Percentiles rank a stretch among this genome's conserved stretches.
Evolutionary conservation across 129 eudicot genomes (phyloP).

Genomic region (Tagetes patula): DNA sequence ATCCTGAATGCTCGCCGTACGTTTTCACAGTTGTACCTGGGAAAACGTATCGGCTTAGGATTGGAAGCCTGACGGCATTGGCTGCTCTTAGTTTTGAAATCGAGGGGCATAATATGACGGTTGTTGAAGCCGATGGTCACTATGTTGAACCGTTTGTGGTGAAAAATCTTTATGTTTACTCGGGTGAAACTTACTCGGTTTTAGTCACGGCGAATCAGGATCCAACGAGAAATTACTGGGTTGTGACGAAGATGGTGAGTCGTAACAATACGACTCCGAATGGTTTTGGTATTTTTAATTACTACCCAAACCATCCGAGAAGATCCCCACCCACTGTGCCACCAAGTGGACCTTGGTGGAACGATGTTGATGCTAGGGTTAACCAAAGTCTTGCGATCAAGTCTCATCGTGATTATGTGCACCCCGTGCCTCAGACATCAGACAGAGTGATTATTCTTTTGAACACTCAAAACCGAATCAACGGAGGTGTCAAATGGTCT

Average conservation of each 20-base stretch:
- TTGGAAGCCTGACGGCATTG: conserved; percentile 79
- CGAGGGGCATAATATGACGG: conserved; percentile 95
- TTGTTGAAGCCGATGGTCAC: conserved; percentile 89
- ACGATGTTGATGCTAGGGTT: conserved; percentile 43
- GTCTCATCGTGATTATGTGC: conserved; percentile 51
- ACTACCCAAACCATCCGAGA: conserved; percentile 78
- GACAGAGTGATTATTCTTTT: conserved; percentile 65
- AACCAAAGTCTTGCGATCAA: conserved; percentile 56
- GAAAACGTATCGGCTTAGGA: conserved; percentile 76
- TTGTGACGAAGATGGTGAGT: conserved; percentile 51
- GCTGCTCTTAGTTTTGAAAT: conserved; percentile 85
- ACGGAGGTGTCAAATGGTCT: conserved; percentile 60
- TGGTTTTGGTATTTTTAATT: conserved; percentile 66
- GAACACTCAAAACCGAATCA: conserved; percentile 65
- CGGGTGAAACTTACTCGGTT: conserved; percentile 90
- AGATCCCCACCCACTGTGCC: conserved; percentile 62
- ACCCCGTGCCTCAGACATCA: conserved; percentile 52
- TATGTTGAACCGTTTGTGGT: conserved; percentile 77
- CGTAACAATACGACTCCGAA: conserved; percentile 54
- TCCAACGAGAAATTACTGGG: conserved; percentile 84
- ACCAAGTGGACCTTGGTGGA: conserved; percentile 68
- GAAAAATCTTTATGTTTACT: conserved; percentile 71
- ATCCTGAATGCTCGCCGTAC: conserved; percentile 69
- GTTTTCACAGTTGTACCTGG: conserved; percentile 64
- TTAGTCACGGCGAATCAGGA: conserved; percentile 69